A percentile compares a stretch with the other conserved stretches of the same genome.
phyloP scores from a whole-genome alignment of 2,329 filamentous ascomycete genomes.

The Fusarium sp. region DNA sequence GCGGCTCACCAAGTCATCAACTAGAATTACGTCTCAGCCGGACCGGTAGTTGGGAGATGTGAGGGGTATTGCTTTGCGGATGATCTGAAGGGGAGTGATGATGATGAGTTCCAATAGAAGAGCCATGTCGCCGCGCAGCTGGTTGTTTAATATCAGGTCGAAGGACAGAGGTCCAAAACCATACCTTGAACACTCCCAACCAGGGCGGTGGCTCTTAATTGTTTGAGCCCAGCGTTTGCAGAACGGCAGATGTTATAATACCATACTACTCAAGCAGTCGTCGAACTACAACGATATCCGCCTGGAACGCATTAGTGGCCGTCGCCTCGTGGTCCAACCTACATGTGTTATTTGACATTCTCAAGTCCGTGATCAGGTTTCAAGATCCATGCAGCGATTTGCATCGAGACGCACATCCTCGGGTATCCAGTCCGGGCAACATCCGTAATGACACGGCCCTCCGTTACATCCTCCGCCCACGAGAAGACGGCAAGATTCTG shows the following conservation, averaged over 20 bases:
- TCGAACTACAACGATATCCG: not conserved
- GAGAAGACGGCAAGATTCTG: not conserved
- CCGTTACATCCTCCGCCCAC: not conserved
- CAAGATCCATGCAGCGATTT: not conserved
- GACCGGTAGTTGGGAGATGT: not conserved
- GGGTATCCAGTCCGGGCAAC: not conserved
- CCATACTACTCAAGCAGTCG: too few relatives aligned
- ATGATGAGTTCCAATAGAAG: not conserved
- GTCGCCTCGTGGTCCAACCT: not conserved
- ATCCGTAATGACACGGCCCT: not conserved
- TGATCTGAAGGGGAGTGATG: not conserved
- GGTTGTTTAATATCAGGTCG: not conserved
- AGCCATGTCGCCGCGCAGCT: not conserved
- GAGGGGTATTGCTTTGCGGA: not conserved
- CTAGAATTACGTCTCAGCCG: not conserved
- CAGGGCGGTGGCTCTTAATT: not conserved
- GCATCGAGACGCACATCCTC: not conserved
- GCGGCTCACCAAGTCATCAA: constrained; percentile 9
- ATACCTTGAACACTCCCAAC: not conserved
- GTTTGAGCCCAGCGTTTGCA: not conserved
- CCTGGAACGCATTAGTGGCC: not conserved
- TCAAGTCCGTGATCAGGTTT: not conserved
- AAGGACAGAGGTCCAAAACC: not conserved
- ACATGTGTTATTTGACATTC: not conserved
- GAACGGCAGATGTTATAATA: not conserved